Conservation (phyloP, 2,329 filamentous ascomycete genomes). For the Pseudogymnoascus sp. region DNA sequence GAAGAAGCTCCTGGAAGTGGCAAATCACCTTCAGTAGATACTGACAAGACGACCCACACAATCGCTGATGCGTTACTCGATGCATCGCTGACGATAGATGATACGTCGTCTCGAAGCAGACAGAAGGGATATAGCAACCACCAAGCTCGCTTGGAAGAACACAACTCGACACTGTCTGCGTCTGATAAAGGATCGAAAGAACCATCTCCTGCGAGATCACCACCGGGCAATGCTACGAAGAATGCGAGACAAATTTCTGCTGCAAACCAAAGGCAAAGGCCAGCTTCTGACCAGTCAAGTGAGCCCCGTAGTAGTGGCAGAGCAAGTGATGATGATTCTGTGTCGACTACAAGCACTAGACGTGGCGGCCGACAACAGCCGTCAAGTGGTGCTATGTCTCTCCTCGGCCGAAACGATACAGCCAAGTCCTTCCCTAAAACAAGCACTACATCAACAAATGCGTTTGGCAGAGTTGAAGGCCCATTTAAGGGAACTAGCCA, state of each 20-base stretch:
- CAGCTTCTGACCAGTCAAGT: conserved; percentile 12
- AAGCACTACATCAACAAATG: conserved; percentile 49
- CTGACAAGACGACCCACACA: conserved; percentile 51
- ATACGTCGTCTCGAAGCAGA: conserved; percentile 46
- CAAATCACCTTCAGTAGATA: conserved; percentile 29
- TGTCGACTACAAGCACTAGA: conserved; percentile 24
- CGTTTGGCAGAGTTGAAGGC: conserved; percentile 54
- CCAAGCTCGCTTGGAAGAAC: conserved; percentile 35
- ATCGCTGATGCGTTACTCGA: conserved; percentile 87
- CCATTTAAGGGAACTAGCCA: conserved; percentile 28
- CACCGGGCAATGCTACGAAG: not conserved
- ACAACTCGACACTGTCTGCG: conserved; percentile 7
- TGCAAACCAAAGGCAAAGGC: conserved; percentile 14
- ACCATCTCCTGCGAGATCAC: not conserved
- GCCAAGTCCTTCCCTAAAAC: conserved; percentile 57
- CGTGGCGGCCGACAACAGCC: conserved; percentile 44
- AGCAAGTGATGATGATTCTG: conserved; percentile 26
- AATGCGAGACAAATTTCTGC: not conserved
- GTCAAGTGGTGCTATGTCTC: conserved; percentile 52
- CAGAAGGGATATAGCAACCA: conserved; percentile 44
- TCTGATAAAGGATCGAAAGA: not conserved
- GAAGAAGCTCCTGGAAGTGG: conserved; percentile 37
- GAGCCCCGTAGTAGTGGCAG: conserved; percentile 15
- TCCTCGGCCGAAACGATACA: conserved; percentile 48
- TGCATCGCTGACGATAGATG: conserved; percentile 80